These are phyloP conservation scores for Pestalotiopsis sp. DNA, from an alignment of 2,329 filamentous ascomycete genomes.

Conservation along the genomic window DNA sequence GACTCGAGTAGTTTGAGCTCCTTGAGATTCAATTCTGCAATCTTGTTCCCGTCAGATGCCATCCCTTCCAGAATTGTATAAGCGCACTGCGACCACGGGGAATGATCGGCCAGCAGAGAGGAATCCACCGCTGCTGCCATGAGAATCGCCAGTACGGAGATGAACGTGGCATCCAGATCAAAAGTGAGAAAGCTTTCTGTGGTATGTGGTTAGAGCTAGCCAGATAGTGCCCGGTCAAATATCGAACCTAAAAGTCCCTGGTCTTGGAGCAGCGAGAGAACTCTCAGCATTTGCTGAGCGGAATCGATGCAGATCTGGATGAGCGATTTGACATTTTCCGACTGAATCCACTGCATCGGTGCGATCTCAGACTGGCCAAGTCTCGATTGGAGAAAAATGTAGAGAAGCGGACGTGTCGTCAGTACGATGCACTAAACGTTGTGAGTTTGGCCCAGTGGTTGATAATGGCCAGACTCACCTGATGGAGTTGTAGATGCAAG, in stretches of 20 bases:
- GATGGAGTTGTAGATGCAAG: not conserved
- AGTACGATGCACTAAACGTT: not conserved
- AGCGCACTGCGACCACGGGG: not conserved
- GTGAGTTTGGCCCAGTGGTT: not conserved
- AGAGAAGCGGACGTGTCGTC: not conserved
- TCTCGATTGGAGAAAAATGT: not conserved
- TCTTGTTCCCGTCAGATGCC: not conserved
- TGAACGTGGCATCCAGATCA: not conserved
- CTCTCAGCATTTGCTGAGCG: not conserved
- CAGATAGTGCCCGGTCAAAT: not conserved
- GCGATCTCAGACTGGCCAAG: not conserved
- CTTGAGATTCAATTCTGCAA: not conserved
- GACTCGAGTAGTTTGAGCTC: not conserved
- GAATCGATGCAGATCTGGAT: not conserved
- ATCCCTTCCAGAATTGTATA: not conserved
- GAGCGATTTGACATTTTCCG: not conserved
- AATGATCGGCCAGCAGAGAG: not conserved
- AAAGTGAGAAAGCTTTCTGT: not conserved
- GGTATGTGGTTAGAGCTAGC: not conserved
- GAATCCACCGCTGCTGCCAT: not conserved
- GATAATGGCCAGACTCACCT: not conserved
- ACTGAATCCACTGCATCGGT: not conserved
- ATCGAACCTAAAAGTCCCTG: not conserved
- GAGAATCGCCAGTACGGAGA: not conserved
- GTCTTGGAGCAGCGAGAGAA: not conserved